These are phyloP conservation scores for Solanum okadae DNA, from an alignment of 257 asterid genomes.

Conservation along the genomic window DNA sequence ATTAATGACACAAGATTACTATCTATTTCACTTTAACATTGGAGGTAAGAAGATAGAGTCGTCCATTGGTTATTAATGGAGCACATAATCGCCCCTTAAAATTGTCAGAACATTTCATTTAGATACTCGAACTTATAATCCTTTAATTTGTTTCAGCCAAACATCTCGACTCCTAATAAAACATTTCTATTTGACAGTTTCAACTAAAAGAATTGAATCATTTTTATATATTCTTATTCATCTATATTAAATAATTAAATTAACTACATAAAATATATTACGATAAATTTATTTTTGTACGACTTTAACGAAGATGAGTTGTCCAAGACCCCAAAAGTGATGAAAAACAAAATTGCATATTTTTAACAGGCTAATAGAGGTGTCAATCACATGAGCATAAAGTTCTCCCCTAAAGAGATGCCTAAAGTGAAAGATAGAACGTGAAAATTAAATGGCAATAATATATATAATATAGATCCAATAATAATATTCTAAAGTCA, in stretches of 20 bases:
- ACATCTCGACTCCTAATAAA: too few species aligned
- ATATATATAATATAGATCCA: not conserved
- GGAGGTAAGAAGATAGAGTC: not conserved
- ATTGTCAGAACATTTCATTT: too few species aligned
- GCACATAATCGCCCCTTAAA: not conserved
- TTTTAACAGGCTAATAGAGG: not conserved
- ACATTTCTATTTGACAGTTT: too few species aligned
- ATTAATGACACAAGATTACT: too few species aligned
- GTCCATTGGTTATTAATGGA: not conserved
- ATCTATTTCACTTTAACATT: not conserved
- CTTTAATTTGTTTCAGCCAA: too few species aligned
- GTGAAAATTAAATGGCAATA: not conserved
- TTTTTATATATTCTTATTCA: too few species aligned
- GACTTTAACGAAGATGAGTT: not conserved
- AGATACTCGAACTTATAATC: too few species aligned
- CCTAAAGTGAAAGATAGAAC: not conserved
- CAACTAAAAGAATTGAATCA: too few species aligned
- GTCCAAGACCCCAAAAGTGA: not conserved
- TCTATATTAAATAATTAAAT: too few species aligned
- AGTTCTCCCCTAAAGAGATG: not conserved
- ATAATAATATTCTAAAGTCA: not conserved
- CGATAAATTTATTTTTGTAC: not conserved
- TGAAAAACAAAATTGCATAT: not conserved
- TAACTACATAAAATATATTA: too few species aligned
- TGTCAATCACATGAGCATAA: not conserved